Evolutionary conservation across 495 filamentous ascomycete genomes (phyloP), one percentile per base, ranked within the genome.

Genomic region (Aspergillus indologenus): DNA sequence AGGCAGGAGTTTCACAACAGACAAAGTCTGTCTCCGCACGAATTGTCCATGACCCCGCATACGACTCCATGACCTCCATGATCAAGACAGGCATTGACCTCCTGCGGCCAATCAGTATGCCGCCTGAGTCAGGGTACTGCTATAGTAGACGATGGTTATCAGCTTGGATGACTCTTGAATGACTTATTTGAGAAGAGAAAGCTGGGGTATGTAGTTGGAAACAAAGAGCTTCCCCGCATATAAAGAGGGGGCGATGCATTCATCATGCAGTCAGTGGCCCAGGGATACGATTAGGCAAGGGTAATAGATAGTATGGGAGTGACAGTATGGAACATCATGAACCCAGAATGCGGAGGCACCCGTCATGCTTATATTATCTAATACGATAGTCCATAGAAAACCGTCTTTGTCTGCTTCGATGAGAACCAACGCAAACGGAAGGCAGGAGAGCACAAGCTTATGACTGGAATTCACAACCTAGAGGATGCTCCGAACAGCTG

Each of bases 211-310:
- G n/a, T n/a, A n/a, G n/a, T n/a, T n/a, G n/a, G n/a, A n/a, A n/a
- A 51, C 48, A 51, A 51, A 51, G 22, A 31, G 22, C 22, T 31
- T 51, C 48, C 48, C 48, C 48, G 48, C 48, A 51, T 29, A 24
- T 7, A 17, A 15, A 51, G 48, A 51, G 48, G 48, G 48, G 48
- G 48, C 29, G 23, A 19, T 51, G 48, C 48, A 51, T 51, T 29
- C 22, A 18, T 17, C 5, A 51, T 31, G 48, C 48, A 51, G 48
- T n/a, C n/a, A 12, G 48, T 31, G 24, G 48, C 31, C 45, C n/a
- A 11, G 26, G n/a, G 23, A 51, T 51, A 51, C 17, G 48, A 26
- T 34, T 51, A 51, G 24, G 18, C 14, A 50, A n/a, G 21, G 12
- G 23, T 24, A 24, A 50, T n/a, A n/a, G n/a, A n/a, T n/a, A n/a